These are phyloP conservation scores for Paramecium pentaurelia DNA, from an alignment of 73 alveolate species.

Conservation along the genomic window DNA sequence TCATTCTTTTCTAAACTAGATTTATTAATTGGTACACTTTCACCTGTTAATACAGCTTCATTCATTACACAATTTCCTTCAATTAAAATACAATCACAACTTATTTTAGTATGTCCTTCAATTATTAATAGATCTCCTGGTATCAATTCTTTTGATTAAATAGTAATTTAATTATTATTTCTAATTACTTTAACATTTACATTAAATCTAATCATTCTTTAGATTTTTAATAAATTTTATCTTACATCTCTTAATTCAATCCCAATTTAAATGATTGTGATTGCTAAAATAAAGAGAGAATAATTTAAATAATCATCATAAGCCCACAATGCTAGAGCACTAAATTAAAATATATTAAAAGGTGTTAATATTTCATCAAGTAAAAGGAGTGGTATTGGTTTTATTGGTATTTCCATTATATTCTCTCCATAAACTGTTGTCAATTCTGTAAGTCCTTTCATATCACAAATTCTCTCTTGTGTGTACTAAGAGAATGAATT, in stretches of 20 bases:
- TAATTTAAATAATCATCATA: slow-evolving; percentile 71
- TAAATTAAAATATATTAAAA: slow-evolving; percentile 61
- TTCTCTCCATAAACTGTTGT: slow-evolving; percentile 51
- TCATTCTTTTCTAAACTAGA: slow-evolving; percentile 56
- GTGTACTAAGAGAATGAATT: background rate
- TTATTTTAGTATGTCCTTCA: slow-evolving; percentile 69
- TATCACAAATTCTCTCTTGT: background rate
- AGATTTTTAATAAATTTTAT: background rate
- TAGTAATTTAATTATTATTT: background rate
- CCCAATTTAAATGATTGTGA: background rate
- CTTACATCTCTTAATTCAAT: background rate
- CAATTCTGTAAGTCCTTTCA: background rate
- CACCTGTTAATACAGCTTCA: slow-evolving; percentile 95
- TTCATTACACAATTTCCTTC: slow-evolving; percentile 86
- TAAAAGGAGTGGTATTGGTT: slow-evolving; percentile 56
- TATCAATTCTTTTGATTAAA: slow-evolving; percentile 65
- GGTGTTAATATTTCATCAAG: slow-evolving; percentile 70
- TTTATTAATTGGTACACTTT: slow-evolving; percentile 85
- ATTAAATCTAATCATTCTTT: background rate
- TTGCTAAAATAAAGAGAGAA: slow-evolving; percentile 58
- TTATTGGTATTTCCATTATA: slow-evolving; percentile 61
- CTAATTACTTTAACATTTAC: slow-evolving; percentile 42
- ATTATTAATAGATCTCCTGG: slow-evolving; percentile 85
- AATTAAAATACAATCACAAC: slow-evolving; percentile 87
- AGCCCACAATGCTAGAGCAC: slow-evolving; percentile 69